Evolutionary conservation across 768 basidiomycete species (phyloP).

Genomic region (Grammothele lineata): DNA sequence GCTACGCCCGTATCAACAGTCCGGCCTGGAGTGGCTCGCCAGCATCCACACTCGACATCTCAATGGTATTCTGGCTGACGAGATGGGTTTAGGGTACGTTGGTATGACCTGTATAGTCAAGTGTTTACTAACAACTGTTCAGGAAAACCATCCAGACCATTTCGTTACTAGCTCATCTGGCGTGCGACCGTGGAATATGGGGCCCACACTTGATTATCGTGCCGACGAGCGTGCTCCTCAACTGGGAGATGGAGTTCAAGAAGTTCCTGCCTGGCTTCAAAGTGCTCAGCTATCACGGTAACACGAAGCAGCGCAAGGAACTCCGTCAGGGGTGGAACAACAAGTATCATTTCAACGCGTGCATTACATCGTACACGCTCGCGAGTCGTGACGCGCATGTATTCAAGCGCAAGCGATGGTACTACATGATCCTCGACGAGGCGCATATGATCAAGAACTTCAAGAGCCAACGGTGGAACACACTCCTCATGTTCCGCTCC

Average conservation of each 20-base stretch:
- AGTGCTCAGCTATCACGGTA: constrained; percentile 87
- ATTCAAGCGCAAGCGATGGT: constrained; percentile 91
- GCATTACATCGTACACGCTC: constrained; percentile 90
- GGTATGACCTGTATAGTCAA: neutral
- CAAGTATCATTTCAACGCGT: constrained; percentile 87
- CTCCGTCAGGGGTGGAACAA: constrained; percentile 89
- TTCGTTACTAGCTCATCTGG: constrained; percentile 86
- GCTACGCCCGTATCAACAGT: constrained; percentile 89
- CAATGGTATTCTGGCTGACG: constrained; percentile 86
- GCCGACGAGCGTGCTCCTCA: constrained; percentile 89
- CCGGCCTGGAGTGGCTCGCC: constrained; percentile 92
- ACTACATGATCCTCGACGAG: constrained; percentile 95
- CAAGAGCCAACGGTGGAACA: constrained; percentile 91
- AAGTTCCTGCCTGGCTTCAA: constrained; percentile 90
- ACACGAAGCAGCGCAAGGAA: constrained; percentile 83
- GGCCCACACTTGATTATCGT: constrained; percentile 91
- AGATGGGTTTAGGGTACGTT: constrained; percentile 89
- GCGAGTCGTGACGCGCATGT: constrained; percentile 89
- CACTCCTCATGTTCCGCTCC: constrained; percentile 81
- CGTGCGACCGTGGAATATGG: constrained; percentile 88
- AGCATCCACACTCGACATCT: constrained; percentile 76
- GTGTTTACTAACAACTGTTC: constrained; percentile 9
- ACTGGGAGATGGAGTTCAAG: constrained; percentile 98
- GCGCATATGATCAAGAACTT: constrained; percentile 99
- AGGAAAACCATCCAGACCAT: constrained; percentile 98